A percentile compares a stretch with the other conserved stretches of the same genome.
Conservation (phyloP, 2,329 filamentous ascomycete genomes). For the Penicillium sp. region DNA sequence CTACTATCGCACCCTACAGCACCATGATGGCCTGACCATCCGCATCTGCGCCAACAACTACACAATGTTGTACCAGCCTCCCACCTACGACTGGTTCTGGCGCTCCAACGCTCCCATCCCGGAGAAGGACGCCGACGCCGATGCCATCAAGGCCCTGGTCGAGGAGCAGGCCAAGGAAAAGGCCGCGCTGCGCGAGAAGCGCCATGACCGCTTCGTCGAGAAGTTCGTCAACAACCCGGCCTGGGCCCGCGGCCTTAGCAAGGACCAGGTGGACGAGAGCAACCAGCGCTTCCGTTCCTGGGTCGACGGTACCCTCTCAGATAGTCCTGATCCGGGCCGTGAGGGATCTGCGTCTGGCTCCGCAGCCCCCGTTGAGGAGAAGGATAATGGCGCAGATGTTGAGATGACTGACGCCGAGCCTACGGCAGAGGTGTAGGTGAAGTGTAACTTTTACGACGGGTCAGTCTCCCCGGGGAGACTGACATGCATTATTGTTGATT, state of each 20-base stretch:
- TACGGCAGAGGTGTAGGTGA: conserved; percentile 12
- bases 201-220: conserved; percentile 50
- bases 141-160: conserved; percentile 25
- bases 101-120: conserved; percentile 30
- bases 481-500: conserved; percentile 4
- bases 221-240: conserved; percentile 54
- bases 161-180: conserved; percentile 38
- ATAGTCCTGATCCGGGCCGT: conserved; percentile 14
- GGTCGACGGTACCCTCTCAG: conserved; percentile 37
- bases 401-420: conserved; percentile 39
- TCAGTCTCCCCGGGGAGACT: neutral
- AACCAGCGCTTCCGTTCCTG: conserved; percentile 50
- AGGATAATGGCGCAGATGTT: conserved; percentile 17
- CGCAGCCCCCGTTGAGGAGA: conserved; percentile 15
- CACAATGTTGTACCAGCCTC: conserved; percentile 73
- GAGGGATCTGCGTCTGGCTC: conserved; percentile 12
- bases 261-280: conserved; percentile 49
- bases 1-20: conserved; percentile 53
- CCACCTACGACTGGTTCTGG: conserved; percentile 71
- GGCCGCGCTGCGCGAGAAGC: conserved; percentile 40
- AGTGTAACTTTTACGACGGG: conserved; percentile 3
- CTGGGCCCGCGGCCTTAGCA: conserved; percentile 52
- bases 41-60: conserved; percentile 75
- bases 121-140: conserved; percentile 19
- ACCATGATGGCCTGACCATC: conserved; percentile 66